A percentile compares a stretch with the other conserved stretches of the same genome.
These are phyloP conservation scores for Plasmodium inui DNA, from an alignment of 169 alveolate species.

Conservation along the genomic window DNA sequence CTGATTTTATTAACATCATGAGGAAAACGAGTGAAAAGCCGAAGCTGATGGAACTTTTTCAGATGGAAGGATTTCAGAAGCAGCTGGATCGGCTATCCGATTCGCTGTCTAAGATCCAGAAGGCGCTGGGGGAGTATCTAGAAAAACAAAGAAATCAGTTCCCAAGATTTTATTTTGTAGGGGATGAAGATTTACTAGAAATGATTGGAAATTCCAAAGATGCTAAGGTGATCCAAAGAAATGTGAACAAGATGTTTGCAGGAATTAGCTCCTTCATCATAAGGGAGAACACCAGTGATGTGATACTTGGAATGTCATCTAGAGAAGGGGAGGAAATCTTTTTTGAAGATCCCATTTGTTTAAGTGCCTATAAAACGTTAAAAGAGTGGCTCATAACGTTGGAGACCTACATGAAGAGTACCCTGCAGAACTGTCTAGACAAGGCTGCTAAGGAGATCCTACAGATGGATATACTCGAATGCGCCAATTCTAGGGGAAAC, in stretches of 20 bases:
- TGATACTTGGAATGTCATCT: slow-evolving; percentile 89
- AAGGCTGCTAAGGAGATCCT: slow-evolving; percentile 87
- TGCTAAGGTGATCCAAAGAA: slow-evolving; percentile 94
- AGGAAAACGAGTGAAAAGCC: slow-evolving; percentile 94
- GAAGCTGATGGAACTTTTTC: slow-evolving; percentile 87
- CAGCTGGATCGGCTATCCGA: slow-evolving; percentile 95
- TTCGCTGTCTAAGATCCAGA: slow-evolving; percentile 94
- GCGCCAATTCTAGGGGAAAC: slow-evolving; percentile 31
- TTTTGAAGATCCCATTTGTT: slow-evolving; percentile 85
- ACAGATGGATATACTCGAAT: slow-evolving; percentile 77
- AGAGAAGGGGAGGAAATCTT: slow-evolving; percentile 91
- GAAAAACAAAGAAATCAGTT: slow-evolving; percentile 97
- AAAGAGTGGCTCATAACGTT: slow-evolving; percentile 92
- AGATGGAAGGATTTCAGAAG: slow-evolving; percentile 92
- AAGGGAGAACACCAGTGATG: slow-evolving; percentile 86
- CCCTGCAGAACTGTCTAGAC: slow-evolving; percentile 88
- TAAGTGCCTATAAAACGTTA: slow-evolving; percentile 89
- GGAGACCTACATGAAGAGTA: slow-evolving; percentile 86
- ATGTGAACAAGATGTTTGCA: slow-evolving; percentile 98
- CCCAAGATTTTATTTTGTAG: slow-evolving; percentile 99
- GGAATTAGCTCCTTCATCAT: slow-evolving; percentile 93
- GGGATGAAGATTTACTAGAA: slow-evolving; percentile 98
- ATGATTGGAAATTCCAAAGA: slow-evolving; percentile 98
- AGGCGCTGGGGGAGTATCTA: slow-evolving; percentile 96
- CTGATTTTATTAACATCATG: slow-evolving; percentile 94